Percentiles rank a stretch among this genome's conserved stretches.
Conservation (phyloP, 352 stramenopile genomes). For the Pythium vanterpoolii region DNA sequence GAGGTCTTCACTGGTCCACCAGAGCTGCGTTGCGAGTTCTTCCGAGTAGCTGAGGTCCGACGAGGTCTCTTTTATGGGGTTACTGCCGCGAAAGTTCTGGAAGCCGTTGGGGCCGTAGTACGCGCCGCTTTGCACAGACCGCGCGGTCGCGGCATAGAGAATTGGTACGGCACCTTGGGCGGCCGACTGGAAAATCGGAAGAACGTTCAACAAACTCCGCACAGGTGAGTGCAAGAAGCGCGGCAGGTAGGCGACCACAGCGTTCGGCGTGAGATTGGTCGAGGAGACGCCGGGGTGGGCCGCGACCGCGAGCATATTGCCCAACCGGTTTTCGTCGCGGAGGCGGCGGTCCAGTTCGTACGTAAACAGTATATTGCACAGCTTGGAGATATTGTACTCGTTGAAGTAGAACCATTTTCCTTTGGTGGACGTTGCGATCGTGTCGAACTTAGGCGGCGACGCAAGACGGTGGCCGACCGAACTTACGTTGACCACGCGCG, state of each 20-base stretch:
- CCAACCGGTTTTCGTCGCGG: constrained; percentile 18
- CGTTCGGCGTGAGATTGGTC: constrained; percentile 24
- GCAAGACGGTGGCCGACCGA: constrained; percentile 22
- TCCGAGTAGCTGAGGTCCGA: constrained; percentile 20
- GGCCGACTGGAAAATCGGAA: constrained; percentile 17
- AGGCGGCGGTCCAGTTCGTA: constrained; percentile 28
- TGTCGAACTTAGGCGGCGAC: constrained; percentile 17
- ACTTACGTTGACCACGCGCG: constrained; percentile 48
- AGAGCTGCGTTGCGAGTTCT: constrained; percentile 21
- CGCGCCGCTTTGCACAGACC: constrained; percentile 17
- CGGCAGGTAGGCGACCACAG: constrained; percentile 26
- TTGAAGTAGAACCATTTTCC: constrained; percentile 31
- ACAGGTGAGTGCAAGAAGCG: constrained; percentile 21
- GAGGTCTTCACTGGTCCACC: constrained; percentile 20
- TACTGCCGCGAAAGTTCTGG: constrained; percentile 14
- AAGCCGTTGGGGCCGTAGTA: constrained; percentile 22
- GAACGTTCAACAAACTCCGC: constrained; percentile 4
- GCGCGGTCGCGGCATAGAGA: constrained; percentile 17
- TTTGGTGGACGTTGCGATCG: constrained; percentile 7
- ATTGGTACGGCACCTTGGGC: constrained; percentile 12
- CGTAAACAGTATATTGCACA: constrained; percentile 19
- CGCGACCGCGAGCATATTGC: constrained; percentile 22
- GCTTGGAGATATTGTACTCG: constrained; percentile 46
- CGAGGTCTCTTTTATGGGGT: constrained; percentile 13
- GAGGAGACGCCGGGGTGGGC: constrained; percentile 24